Conservation (phyloP, 345 rosid species). For the Conringia planisiliqua region DNA sequence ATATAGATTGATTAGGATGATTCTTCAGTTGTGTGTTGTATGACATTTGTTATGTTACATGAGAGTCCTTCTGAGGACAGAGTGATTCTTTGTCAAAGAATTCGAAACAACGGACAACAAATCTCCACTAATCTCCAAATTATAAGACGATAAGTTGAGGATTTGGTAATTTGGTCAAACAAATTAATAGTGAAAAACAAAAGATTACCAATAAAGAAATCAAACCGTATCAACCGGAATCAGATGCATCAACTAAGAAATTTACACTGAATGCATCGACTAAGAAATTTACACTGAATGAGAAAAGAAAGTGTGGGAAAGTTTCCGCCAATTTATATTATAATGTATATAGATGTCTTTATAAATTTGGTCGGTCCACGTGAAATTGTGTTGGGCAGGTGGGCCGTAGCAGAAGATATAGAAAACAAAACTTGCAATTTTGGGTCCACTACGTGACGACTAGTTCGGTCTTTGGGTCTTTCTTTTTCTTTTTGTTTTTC, state of each 20-base stretch:
- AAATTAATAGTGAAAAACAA: neutral
- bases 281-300: too few relatives aligned
- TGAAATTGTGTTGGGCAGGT: slow-evolving; percentile 33
- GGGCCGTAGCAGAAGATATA: slow-evolving; percentile 31
- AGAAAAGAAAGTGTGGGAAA: neutral
- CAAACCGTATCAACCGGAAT: neutral
- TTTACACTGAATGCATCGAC: neutral
- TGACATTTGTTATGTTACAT: neutral
- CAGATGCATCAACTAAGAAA: neutral
- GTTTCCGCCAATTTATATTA: neutral
- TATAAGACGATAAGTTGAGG: neutral
- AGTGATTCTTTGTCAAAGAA: neutral
- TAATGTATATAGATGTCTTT: neutral
- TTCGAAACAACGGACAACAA: neutral
- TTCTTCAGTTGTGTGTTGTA: neutral
- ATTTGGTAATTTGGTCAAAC: neutral
- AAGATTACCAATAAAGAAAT: neutral
- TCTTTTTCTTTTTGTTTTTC: neutral
- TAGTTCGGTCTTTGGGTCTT: slow-evolving; percentile 17
- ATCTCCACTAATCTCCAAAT: neutral
- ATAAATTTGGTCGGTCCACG: slow-evolving; percentile 43
- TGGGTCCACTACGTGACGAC: slow-evolving; percentile 30
- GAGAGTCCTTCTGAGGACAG: neutral
- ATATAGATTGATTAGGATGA: neutral
- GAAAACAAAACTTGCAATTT: slow-evolving; percentile 11